Evolutionary conservation across 169 alveolate genomes (phyloP).

Genomic region (Plasmodium cynomolgi): DNA sequence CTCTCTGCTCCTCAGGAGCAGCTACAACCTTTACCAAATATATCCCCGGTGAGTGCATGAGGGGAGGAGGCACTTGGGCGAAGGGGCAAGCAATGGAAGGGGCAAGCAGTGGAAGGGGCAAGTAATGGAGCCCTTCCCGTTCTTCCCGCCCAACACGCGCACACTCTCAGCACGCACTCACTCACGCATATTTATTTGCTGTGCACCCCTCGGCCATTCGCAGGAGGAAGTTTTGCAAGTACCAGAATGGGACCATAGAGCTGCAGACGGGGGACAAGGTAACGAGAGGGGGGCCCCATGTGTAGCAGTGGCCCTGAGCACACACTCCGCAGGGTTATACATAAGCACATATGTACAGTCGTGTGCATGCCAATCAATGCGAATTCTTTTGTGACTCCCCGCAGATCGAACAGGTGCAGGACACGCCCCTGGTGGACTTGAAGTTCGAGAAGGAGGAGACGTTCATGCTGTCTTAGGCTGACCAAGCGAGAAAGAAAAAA

Average conservation of each 20-base stretch:
- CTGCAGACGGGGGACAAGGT: conserved; percentile 56
- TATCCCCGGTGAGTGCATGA: conserved; percentile 24
- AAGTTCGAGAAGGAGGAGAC: conserved; percentile 67
- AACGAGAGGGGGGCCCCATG: neutral
- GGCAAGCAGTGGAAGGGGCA: neutral
- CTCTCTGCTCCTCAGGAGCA: conserved; percentile 20
- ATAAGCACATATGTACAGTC: neutral
- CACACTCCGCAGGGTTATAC: neutral
- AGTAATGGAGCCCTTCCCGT: neutral
- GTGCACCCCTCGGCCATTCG: neutral
- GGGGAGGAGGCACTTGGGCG: neutral
- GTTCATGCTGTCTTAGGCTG: conserved; percentile 23
- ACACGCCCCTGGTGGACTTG: conserved; percentile 31
- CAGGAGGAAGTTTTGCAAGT: conserved; percentile 65
- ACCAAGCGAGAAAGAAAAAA: neutral
- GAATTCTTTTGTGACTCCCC: neutral
- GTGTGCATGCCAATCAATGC: neutral
- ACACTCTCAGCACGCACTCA: too few relatives aligned
- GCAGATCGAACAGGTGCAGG: conserved; percentile 49
- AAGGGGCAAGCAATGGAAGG: neutral
- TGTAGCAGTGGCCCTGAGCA: neutral
- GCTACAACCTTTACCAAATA: conserved; percentile 32
- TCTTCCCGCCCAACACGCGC: neutral
- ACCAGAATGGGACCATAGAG: conserved; percentile 63
- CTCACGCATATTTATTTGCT: neutral